Evolutionary conservation across 257 asterid species (phyloP), one percentile per base, ranked within the genome.

Genomic region (Schizonepeta tenuifolia): DNA sequence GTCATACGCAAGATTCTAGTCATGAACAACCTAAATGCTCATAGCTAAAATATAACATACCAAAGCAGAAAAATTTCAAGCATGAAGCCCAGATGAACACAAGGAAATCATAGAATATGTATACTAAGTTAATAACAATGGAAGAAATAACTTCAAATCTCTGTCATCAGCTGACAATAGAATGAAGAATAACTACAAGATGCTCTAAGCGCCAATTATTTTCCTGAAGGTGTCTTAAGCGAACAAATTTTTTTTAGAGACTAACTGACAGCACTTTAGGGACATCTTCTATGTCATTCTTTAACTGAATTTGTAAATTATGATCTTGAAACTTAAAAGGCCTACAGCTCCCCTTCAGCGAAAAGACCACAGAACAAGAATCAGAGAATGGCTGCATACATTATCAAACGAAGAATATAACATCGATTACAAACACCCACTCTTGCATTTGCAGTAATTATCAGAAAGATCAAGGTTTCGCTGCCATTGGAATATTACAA

Each of bases 61-160:
- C 41, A 21, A 44, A 51, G 22, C 13, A 73, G n/a, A 54, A 43
- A 11, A 40, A 24, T 28, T 18, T n/a, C 9, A 26, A 24, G 46
- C 24, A 41, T 56, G 38, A 15, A 54, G 72, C 47, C 56, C 56
- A 63, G 38, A 73, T 35, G 67, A 18, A 41, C 49, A 65, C 21
- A 50, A 73, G 44, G 41, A 61, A 47, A 47, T 31, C 24, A 21
- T 1, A 72, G 56, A 64, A 50, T 51, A 17, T 10, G 10, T 64
- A 5, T 13, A n/a, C n/a, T n/a, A n/a, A n/a, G n/a, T n/a, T n/a
- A 53, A 73, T 18, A 62, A 17, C 7, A 24, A 65, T 26, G 40
- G 13, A 10, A 40, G 36, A 14, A 22, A 3, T 24, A 28, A 13
- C 43, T 20, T 35, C 10, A 60, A 58, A 17, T 21, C 20, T 28